Conservation (phyloP, 139 green algal species). For the Tetradesmus lagerheimii region DNA sequence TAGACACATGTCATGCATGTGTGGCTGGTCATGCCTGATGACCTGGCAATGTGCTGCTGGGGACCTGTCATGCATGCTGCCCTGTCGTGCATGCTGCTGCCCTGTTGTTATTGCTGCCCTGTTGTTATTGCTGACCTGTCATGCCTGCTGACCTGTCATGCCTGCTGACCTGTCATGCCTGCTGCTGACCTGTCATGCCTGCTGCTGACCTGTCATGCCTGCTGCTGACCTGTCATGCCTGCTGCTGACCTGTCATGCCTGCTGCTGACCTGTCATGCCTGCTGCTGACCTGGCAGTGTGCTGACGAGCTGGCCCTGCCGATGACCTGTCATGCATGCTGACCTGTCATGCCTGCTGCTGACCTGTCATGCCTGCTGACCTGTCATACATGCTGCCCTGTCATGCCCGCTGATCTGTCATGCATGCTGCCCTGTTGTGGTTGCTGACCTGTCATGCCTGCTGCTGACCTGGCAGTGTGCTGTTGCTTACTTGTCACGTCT, state of each 20-base stretch:
- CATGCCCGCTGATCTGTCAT: background rate
- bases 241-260: background rate
- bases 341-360: background rate
- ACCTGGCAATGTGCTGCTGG: background rate
- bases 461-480: slow-evolving; percentile 28
- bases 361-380: background rate
- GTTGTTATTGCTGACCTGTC: background rate
- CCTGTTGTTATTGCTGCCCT: too few relatives aligned
- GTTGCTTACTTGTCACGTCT: too few relatives aligned
- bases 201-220: too few relatives aligned
- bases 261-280: background rate
- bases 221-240: background rate
- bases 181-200: background rate
- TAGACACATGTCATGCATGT: too few relatives aligned
- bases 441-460: background rate
- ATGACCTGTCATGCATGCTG: background rate
- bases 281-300: background rate
- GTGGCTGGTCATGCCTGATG: background rate
- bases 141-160: too few relatives aligned
- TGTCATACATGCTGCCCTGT: background rate
- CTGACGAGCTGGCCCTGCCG: too few relatives aligned
- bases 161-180: background rate
- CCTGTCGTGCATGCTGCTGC: too few relatives aligned
- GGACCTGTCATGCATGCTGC: background rate
- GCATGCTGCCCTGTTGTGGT: too few relatives aligned